Evolutionary conservation across 495 filamentous ascomycete species (phyloP).

Genomic region (Penicillium canariense): DNA sequence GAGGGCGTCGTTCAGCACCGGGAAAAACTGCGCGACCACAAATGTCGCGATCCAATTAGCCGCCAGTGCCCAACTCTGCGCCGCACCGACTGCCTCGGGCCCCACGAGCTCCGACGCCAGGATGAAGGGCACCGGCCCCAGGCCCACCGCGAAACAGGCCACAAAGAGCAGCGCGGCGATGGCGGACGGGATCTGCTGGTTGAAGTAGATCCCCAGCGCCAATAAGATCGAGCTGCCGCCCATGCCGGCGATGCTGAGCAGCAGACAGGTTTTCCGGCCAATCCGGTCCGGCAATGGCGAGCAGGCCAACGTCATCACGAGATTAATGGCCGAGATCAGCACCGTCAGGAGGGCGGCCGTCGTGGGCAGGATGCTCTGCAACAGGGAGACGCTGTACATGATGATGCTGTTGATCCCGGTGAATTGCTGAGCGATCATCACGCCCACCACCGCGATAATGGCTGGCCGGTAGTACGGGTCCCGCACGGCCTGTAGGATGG

Average conservation of each 20-base stretch:
- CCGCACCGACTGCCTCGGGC: constrained; percentile 82
- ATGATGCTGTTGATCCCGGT: constrained; percentile 94
- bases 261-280: constrained; percentile 78
- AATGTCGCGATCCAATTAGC: constrained; percentile 93
- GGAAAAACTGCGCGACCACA: constrained; percentile 89
- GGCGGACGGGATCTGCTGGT: constrained; percentile 70
- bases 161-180: constrained; percentile 82
- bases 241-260: constrained; percentile 80
- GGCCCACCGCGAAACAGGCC: constrained; percentile 80
- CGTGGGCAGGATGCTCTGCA: constrained; percentile 71
- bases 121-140: constrained; percentile 94
- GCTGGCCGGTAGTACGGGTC: constrained; percentile 69
- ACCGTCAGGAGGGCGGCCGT: constrained; percentile 80
- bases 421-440: constrained; percentile 93
- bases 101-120: constrained; percentile 85
- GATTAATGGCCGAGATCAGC: constrained; percentile 79
- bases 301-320: constrained; percentile 73
- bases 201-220: constrained; percentile 69
- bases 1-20: constrained; percentile 71
- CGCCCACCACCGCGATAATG: constrained; percentile 78
- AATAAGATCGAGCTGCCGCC: constrained; percentile 70
- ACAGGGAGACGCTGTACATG: constrained; percentile 93
- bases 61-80: constrained; percentile 78
- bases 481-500: constrained; percentile 63
- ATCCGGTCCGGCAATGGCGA: constrained; percentile 83